Evolutionary conservation across 2,329 filamentous ascomycete species (phyloP), one percentile per base, ranked within the genome.

Genomic region (Aureobasidium sp.): DNA sequence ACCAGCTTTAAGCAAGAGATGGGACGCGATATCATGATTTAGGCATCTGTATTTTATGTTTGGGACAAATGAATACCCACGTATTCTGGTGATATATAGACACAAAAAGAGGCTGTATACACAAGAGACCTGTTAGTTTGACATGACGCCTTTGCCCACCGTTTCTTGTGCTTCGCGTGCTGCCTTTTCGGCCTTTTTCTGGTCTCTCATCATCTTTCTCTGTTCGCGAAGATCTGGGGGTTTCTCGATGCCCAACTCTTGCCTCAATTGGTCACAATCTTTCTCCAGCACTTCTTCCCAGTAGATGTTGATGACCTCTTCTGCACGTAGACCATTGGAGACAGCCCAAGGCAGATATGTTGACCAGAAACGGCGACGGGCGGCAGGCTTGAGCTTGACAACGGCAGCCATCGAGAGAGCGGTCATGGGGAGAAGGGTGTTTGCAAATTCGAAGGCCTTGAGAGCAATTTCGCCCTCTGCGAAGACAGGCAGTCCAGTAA

Each of bases 381-480:
- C 83, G 12, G 74, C 75, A 25, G 75, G 74, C 66, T 86, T 87
- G 64, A 88, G 66, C 30, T 79, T 76, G 30, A 82, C 68, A 11
- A 81, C 74, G 2, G 90, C 89, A 55, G 90, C 81, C 49, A 94
- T 76, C 64, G 86, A 89, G 59, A 98, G 69, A 0, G 88, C 93
- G 7, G 93, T 95, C 93, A 98, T 98, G 0, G 93, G 93, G 52
- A 98, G 73, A 29, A 94, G 71, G 1, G 90, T 97, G 66, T 97
- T 98, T 22, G 90, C 83, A 68, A 95, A 98, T 73, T 98, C 93
- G 61, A 98, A 95, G 0, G 90, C 90, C 72, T 98, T 98, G 61
- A 98, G 79, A n/a, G 91, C 93, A 11, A 98, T 80, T 74, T 98
- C 93, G 22, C 93, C 93, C 74, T 98, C 93, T n/a, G 90, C 80